Evolutionary conservation across 257 asterid genomes (phyloP), one percentile per base, ranked within the genome.

Genomic region (Vinca minor): DNA sequence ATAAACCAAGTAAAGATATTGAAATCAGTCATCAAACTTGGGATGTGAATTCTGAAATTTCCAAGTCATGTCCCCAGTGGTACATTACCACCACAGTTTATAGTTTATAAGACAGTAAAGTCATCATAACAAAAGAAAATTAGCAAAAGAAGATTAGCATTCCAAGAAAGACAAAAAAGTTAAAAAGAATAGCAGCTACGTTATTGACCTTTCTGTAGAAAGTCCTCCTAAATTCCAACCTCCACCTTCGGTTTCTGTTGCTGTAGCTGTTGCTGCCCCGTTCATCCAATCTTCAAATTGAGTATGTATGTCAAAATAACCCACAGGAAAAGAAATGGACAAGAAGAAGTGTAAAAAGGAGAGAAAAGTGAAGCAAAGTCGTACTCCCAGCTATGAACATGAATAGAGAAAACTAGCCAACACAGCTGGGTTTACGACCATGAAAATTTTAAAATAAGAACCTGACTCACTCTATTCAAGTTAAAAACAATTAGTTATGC

Each of bases 251-350:
- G n/a, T 88, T 64, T 73, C 87, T 17, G 79, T 69, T 31, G 85
- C 45, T 52, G 73, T 71, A 35, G 85, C 57, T 56, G 72, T 50
- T 18, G 81, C 67, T 5, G 82, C 77, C 61, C 84, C 95, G 44
- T 31, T 84, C 81, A 73, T 72, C 96, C 96, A 89, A 68, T 73
- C 95, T 84, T 70, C 68, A 76, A 32, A 75, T 8, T 15, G 61
- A 66, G 74, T 59, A 65, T 42, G 71, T 55, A 55, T 61, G 54
- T 68, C 54, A 70, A 73, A 35, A 15, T 34, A 21, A 46, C 58
- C 39, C 52, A 39, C 44, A 29, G 41, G 48, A 23, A 58, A 23
- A 36, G 5, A 59, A 58, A 48, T 26, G 13, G 13, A 23, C 1
- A 49, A 20, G 45, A 5, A 9, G 4, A 23, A n/a, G 34, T n/a